Conservation (phyloP, 177 flowering plant genomes). For the Vitis hybrid region DNA sequence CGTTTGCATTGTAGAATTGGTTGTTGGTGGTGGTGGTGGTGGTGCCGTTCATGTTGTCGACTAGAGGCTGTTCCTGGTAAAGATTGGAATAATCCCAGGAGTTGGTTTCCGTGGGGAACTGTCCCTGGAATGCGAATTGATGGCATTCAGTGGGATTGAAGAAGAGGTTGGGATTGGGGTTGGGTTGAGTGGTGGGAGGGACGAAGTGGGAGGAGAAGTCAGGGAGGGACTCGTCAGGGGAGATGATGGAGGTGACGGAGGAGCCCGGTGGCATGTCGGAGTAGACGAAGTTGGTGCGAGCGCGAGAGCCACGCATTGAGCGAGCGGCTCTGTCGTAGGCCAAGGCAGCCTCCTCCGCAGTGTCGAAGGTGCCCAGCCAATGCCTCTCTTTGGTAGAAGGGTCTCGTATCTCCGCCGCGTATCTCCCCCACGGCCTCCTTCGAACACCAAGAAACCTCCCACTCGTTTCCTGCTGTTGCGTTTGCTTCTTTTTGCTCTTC, state of each 20-base stretch:
- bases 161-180: constrained; percentile 4
- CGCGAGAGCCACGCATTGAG: constrained; percentile 73
- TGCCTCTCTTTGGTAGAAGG: constrained; percentile 75
- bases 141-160: constrained; percentile 13
- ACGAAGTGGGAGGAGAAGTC: constrained; percentile 8
- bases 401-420: constrained; percentile 70
- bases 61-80: neutral
- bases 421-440: constrained; percentile 73
- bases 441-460: constrained; percentile 58
- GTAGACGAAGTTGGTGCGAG: constrained; percentile 85
- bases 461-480: constrained; percentile 11
- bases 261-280: constrained; percentile 78
- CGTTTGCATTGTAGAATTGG: constrained; percentile 5
- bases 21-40: no score
- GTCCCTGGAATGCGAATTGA: constrained; percentile 13
- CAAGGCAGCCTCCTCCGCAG: constrained; percentile 80
- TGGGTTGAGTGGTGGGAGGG: constrained; percentile 9
- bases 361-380: constrained; percentile 87
- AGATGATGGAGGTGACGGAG: constrained; percentile 68
- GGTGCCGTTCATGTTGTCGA: neutral
- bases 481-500: constrained; percentile 20
- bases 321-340: constrained; percentile 87
- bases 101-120: neutral
- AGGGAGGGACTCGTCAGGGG: constrained; percentile 49
- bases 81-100: constrained; percentile 11